Evolutionary conservation across 805 yeast species (phyloP).

Genomic region (Cyberlindnera xylosilytica): DNA sequence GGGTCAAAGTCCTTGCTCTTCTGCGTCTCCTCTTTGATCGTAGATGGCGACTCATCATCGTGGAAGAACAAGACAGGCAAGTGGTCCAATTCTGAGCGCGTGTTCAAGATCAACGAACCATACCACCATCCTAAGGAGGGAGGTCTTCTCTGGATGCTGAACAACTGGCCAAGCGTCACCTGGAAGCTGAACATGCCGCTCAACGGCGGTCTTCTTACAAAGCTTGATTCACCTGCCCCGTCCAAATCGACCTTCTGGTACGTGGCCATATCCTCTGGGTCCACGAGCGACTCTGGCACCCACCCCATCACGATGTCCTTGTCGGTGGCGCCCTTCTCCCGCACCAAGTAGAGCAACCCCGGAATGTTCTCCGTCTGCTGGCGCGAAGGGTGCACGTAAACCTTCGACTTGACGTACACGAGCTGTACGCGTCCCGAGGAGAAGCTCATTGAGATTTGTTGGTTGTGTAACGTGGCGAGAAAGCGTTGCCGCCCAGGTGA

Average conservation of each 20-base stretch:
- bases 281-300: constrained; percentile 55
- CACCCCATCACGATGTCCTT: constrained; percentile 63
- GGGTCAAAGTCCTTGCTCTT: constrained; percentile 71
- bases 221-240: constrained; percentile 19
- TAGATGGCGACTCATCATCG: constrained; percentile 81
- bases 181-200: constrained; percentile 64
- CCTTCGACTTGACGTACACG: constrained; percentile 57
- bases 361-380: constrained; percentile 71
- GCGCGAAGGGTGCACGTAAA: constrained; percentile 78
- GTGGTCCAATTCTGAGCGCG: constrained; percentile 54
- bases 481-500: too few species aligned
- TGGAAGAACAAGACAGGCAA: constrained; percentile 90
- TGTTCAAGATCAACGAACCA: constrained; percentile 79
- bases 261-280: constrained; percentile 42
- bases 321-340: constrained; percentile 46
- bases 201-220: constrained; percentile 51
- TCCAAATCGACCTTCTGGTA: constrained; percentile 50
- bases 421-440: constrained; percentile 27
- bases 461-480: too few species aligned
- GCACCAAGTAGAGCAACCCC: constrained; percentile 69
- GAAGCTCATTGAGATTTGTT: constrained; percentile 6
- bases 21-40: constrained; percentile 55
- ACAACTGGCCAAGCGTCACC: constrained; percentile 54
- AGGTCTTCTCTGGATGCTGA: constrained; percentile 77
- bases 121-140: constrained; percentile 90